Conservation (phyloP, 805 yeast genomes). For the Torulaspora gathmanii region DNA sequence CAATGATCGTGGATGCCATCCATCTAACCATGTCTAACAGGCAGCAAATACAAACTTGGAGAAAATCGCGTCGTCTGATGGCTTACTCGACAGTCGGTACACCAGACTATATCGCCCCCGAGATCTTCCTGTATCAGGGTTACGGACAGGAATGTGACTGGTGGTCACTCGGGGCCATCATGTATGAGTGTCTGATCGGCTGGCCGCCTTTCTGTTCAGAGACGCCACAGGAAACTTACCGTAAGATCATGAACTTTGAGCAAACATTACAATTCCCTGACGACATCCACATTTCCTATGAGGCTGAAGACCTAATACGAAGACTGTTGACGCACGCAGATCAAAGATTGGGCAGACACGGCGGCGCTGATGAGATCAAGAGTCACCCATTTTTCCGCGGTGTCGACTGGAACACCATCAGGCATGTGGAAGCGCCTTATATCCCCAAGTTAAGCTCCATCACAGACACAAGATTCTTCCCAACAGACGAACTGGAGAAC, state of each 20-base stretch:
- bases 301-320: conserved; percentile 80
- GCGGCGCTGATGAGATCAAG: conserved; percentile 90
- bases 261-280: conserved; percentile 86
- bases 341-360: conserved; percentile 74
- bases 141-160: conserved; percentile 97
- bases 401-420: conserved; percentile 88
- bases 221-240: conserved; percentile 89
- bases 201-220: conserved; percentile 98
- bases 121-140: conserved; percentile 86
- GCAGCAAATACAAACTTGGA: conserved; percentile 95
- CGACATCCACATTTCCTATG: conserved; percentile 83
- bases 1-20: conserved; percentile 89
- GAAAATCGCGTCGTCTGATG: conserved; percentile 85
- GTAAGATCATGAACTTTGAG: conserved; percentile 87
- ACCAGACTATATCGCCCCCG: conserved; percentile 95
- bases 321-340: conserved; percentile 74
- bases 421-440: conserved; percentile 88
- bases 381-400: conserved; percentile 90
- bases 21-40: conserved; percentile 92
- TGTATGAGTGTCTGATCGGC: conserved; percentile 93
- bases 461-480: conserved; percentile 96
- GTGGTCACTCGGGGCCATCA: conserved; percentile 96
- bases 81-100: conserved; percentile 96
- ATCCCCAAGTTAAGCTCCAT: conserved; percentile 87
- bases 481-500: conserved; percentile 92